Conservation (phyloP, 2,329 filamentous ascomycete species). For the Aspergillus ibericus region DNA sequence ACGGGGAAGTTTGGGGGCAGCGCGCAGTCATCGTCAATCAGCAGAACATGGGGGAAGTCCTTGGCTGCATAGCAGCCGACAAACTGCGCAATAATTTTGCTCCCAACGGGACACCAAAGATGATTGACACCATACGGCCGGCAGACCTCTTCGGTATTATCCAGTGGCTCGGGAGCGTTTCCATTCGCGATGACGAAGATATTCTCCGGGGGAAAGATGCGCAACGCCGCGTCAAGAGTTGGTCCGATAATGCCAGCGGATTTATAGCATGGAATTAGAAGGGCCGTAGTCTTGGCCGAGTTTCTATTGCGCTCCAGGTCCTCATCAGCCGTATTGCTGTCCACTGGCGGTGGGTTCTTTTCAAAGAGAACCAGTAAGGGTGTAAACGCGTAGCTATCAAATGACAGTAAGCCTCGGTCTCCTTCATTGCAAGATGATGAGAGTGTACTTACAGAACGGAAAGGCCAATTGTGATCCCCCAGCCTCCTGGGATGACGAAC, state of each 20-base stretch:
- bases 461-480: conserved; percentile 41
- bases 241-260: conserved; percentile 44
- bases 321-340: neutral
- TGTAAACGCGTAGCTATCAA: conserved; percentile 28
- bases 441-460: conserved; percentile 32
- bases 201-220: conserved; percentile 48
- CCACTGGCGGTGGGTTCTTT: conserved; percentile 26
- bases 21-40: conserved; percentile 54
- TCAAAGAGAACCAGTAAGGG: conserved; percentile 37
- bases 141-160: conserved; percentile 52
- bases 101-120: conserved; percentile 51
- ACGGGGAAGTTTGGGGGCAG: conserved; percentile 52
- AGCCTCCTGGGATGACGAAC: conserved; percentile 43
- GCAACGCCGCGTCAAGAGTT: conserved; percentile 47
- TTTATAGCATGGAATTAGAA: conserved; percentile 52
- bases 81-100: conserved; percentile 53
- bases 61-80: conserved; percentile 50
- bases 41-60: conserved; percentile 47
- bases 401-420: neutral
- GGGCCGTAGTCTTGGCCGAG: conserved; percentile 37
- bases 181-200: conserved; percentile 53
- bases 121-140: conserved; percentile 48
- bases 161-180: conserved; percentile 48
- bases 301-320: conserved; percentile 15
- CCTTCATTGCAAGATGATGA: no score